Conservation (phyloP, 345 rosid genomes). For the Pugionium cornutum region DNA sequence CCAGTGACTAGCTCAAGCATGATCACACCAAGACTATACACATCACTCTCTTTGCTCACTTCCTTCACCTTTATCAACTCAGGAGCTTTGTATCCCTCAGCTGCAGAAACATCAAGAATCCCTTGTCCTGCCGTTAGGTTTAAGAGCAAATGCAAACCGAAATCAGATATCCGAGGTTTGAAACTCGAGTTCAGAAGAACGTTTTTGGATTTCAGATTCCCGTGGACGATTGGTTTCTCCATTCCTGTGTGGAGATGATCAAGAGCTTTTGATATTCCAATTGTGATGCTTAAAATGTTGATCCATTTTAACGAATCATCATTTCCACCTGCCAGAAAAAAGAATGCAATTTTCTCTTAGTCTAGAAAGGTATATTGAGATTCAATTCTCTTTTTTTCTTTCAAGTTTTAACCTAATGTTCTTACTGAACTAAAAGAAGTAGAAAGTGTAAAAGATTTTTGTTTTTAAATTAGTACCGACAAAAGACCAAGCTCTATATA, state of each 20-base stretch:
- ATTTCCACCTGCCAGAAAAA: slow-evolving; percentile 52
- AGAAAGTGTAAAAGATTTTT: background rate
- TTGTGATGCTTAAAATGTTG: slow-evolving; percentile 53
- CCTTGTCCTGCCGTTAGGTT: slow-evolving; percentile 67
- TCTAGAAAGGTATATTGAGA: background rate
- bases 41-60: slow-evolving; percentile 64
- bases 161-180: slow-evolving; percentile 66
- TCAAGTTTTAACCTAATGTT: background rate
- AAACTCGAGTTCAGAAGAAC: slow-evolving; percentile 56
- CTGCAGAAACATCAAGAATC: slow-evolving; percentile 75
- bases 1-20: slow-evolving; percentile 83
- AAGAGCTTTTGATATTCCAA: slow-evolving; percentile 68
- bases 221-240: slow-evolving; percentile 63
- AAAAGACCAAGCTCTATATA: slow-evolving; percentile 1
- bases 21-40: slow-evolving; percentile 74
- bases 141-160: slow-evolving; percentile 64
- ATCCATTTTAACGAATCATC: slow-evolving; percentile 60
- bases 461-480: slow-evolving; percentile 9
- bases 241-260: slow-evolving; percentile 76
- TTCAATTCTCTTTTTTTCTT: background rate
- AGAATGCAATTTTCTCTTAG: background rate
- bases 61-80: slow-evolving; percentile 87
- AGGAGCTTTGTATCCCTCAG: slow-evolving; percentile 90
- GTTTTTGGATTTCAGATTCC: slow-evolving; percentile 84
- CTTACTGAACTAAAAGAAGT: slow-evolving; percentile 9